Base-by-base conservation (phyloP, 768 basidiomycete species). In the Tubosaeta brunneosetosa region DNA sequence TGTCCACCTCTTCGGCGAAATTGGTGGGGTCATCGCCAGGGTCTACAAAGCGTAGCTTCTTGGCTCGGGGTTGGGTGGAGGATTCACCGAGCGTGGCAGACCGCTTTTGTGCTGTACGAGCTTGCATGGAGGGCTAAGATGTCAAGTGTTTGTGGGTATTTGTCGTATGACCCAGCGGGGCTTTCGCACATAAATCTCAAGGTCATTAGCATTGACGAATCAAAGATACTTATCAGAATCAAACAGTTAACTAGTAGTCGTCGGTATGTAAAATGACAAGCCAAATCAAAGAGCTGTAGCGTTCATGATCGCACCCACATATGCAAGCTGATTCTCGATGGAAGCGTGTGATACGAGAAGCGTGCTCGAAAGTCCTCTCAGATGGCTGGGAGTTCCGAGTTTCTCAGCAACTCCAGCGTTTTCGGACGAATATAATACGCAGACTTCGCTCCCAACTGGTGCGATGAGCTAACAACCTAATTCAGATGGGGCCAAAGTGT, bases 11-110 rank as follows among this genome's bases (percentile, higher is more conserved):
- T 58, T 90, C 86, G 4, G 82, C 85, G 68, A 92, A 92, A 60
- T 81, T 81, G 34, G 74, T 71, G 3, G 88, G 84, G 61, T 91
- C 89, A 26, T 91, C 88, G 17, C 74, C 68, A 6, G 88, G 88
- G 34, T 90, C 88, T 26, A 84, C 76, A 54, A 91, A 86, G 46
- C 88, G 84, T n/a, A 86, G 84, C 62, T 87, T 89, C 69, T 91
- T 90, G 3, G 74, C 57, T 9, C 57, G 60, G 10, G 59, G 57
- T 8, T 66, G 68, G 17, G 66, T 55, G 1, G 70, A 65, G 2
- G 69, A 62, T 27, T 73, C 77, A 1, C 62, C 67, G 6, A 66
- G 65, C 16, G 60, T 63, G 36, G 77, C 76, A 29, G 74, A 66
- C 43, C 78, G 75, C 58, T 79, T 79, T 27, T 67, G 73, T 19